Base-by-base conservation (phyloP, 352 stramenopile genomes). In the Phytophthora europaea region DNA sequence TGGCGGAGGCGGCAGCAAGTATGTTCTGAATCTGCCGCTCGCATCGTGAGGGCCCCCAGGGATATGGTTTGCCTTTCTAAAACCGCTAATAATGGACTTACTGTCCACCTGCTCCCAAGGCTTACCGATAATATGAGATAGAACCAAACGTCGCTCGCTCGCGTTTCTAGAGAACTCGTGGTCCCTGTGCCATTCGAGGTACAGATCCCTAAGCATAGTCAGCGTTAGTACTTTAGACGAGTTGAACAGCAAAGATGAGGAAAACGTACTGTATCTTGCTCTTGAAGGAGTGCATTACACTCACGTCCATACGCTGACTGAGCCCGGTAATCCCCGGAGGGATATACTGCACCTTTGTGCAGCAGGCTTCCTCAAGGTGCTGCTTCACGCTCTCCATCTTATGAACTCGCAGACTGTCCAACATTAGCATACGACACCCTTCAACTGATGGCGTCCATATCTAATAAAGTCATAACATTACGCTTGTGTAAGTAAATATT, bases 331-430 rank as follows among this genome's bases (percentile, higher is more conserved):
- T 55, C 3, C 47, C 47, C 6, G 55, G 55, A 56, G 56, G 65
- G 7, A 66, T 57, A 26, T 61, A 72, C n/a, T 62, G 47, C 8
- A 66, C 43, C 5, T 50, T 53, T 55, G 65, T 66, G 56, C 54
- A 60, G 13, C 18, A 60, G 13, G 53, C 28, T 10, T 60, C 53
- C 33, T 60, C 6, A 18, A 60, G 55, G 15, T 45, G 34, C n/a
- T 72, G 47, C 48, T 65, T 34, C 31, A 64, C 36, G 20, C 38
- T 64, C 16, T 53, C 18, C 33, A 60, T 60, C 33, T 60, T 60
- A 15, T 60, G 53, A 5, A 48, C 53, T 2, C 53, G 31, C 6
- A 60, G 33, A n/a, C 53, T 60, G 33, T 60, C 53, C 13, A 60
- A 9, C 53, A 48, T 48, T 26, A 60, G 28, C 60, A 58, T 58